Conservation (phyloP, 2,329 filamentous ascomycete species). For the Colletotrichum agaves region DNA sequence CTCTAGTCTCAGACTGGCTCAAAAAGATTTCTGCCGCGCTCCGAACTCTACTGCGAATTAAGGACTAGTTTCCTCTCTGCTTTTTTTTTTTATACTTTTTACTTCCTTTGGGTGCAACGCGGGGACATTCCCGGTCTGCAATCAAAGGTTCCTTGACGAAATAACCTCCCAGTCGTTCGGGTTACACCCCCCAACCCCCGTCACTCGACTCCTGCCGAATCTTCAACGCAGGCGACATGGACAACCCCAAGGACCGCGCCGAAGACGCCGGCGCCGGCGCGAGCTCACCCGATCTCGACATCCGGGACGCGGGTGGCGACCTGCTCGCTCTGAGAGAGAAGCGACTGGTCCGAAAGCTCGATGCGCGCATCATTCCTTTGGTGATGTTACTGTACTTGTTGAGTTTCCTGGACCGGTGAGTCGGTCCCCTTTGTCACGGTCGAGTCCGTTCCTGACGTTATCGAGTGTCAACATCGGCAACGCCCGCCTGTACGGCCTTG, state of each 20-base stretch:
- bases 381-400: constrained; percentile 78
- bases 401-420: constrained; percentile 77
- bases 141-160: neutral
- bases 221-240: neutral
- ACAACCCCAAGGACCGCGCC: neutral
- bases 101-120: neutral
- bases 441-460: neutral
- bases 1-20: neutral
- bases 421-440: constrained; percentile 27
- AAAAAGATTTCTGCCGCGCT: too few species aligned
- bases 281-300: constrained; percentile 2
- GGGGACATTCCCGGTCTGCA: neutral
- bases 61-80: too few species aligned
- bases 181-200: neutral
- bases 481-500: constrained; percentile 72
- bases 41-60: too few species aligned
- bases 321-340: constrained; percentile 52
- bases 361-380: constrained; percentile 71
- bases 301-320: constrained; percentile 21
- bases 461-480: constrained; percentile 63
- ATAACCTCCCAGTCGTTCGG: neutral
- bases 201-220: neutral
- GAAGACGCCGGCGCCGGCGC: constrained; percentile 17
- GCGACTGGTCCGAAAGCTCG: constrained; percentile 72
- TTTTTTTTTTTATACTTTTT: too few species aligned